Base-by-base conservation (phyloP, 805 yeast species). In the Candida alai region DNA sequence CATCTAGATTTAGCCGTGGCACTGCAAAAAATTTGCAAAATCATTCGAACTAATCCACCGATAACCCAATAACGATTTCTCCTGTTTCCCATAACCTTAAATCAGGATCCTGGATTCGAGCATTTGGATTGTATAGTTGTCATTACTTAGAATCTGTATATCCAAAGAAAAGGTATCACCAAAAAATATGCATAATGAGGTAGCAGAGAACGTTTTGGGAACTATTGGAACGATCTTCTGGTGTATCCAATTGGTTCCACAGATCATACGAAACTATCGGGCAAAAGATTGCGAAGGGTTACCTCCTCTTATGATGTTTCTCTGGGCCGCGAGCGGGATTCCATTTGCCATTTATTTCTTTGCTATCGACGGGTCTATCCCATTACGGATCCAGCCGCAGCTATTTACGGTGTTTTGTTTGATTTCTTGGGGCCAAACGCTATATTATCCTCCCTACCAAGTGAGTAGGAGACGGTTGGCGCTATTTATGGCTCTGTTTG, bases 201-300 rank as follows among this genome's bases (percentile, higher is more conserved):
- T 70, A 8, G 86, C 85, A 1, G 73, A 84, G 12, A 84, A 83
- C 32, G 87, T 81, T 5, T 67, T 87, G 35, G 96, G 87, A 2
- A 88, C 96, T 9, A 68, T 85, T 2, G 97, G 96, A 5, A 90
- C 97, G 0, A 78, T 89, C 2, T 71, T 84, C 38, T 90, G 97
- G 97, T 89, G 97, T 56, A 64, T 89, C 43, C 97, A 90, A 60
- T 63, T 90, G 43, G 68, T 88, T 1, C 97, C 97, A 2, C 97
- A 85, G 43, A 80, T 89, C 29, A 66, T 77, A 37, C 68, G 78
- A 52, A 89, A 90, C 53, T 88, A 74, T 62, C 68, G 69, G 38
- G 72, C 73, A 6, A 87, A 90, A 49, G 78, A 87, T 51, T 84
- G 95, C 39, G 83, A 79, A 18, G 97, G 97, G 0, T 60, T 89